phyloP scores from a whole-genome alignment of 257 asterid species.

The Pogostemon cablin region DNA sequence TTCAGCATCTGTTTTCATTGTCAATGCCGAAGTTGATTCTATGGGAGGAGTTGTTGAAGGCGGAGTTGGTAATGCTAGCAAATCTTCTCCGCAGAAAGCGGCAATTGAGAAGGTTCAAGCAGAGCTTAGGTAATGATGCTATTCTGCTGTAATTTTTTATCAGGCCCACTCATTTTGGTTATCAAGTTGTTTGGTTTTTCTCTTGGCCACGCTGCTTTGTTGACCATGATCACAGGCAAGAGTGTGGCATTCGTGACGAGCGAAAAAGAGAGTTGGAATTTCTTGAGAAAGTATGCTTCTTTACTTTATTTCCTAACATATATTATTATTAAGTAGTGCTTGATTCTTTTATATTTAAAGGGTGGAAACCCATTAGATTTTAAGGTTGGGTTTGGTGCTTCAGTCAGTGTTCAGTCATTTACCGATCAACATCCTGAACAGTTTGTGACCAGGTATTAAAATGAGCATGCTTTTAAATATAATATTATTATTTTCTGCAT shows the following conservation, averaged over 20 bases:
- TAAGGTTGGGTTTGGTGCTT: conserved; percentile 60
- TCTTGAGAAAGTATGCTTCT: conserved; percentile 79
- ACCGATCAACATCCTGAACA: conserved; percentile 72
- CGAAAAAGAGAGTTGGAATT: conserved; percentile 86
- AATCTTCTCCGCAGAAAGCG: conserved; percentile 73
- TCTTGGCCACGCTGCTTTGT: too few relatives aligned
- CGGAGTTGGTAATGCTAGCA: conserved; percentile 71
- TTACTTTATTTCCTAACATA: conserved; percentile 29
- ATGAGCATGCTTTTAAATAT: too few relatives aligned
- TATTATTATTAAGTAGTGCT: neutral
- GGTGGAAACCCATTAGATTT: conserved; percentile 93
- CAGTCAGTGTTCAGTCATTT: conserved; percentile 84
- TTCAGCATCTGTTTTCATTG: conserved; percentile 62
- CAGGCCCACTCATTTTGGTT: neutral
- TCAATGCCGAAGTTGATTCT: conserved; percentile 88
- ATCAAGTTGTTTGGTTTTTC: too few relatives aligned
- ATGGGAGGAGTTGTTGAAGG: conserved; percentile 96
- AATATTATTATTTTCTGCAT: neutral
- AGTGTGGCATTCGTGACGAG: conserved; percentile 75
- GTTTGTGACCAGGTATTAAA: conserved; percentile 56
- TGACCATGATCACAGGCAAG: conserved; percentile 61
- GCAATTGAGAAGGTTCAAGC: conserved; percentile 81
- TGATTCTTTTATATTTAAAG: conserved; percentile 52
- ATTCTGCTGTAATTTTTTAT: conserved; percentile 34
- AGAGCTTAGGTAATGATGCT: conserved; percentile 73